Base-by-base conservation (phyloP, 2,329 filamentous ascomycete genomes). In the Calonectria leucothoes region DNA sequence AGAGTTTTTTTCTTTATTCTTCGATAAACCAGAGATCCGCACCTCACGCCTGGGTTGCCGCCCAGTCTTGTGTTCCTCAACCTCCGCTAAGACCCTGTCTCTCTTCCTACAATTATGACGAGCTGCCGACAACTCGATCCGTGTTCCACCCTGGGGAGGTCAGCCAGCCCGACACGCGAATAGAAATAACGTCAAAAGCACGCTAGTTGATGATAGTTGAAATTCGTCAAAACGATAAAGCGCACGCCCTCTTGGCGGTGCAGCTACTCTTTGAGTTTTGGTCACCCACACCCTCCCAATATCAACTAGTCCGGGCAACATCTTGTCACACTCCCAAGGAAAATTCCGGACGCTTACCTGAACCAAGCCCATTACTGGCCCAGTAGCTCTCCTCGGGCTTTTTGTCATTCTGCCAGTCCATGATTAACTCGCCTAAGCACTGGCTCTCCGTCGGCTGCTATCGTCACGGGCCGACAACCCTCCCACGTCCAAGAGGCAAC, bases 151-250 rank as follows among this genome's bases (percentile, higher is more conserved):
- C 66, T 63, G 37, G 51, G 25, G 61, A 29, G 51, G 52, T 20
- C 59, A 66, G 57, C 23, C 15, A 52, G 55, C 33, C 55, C 31
- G 55, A 51, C 57, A 65, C 51, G 61, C 39, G 14, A 65, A 55
- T 23, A 66, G 39, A 42, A 59, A 45, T 31, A 39, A 33, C 45
- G 20, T 49, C 25, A 57, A 27, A 63, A 23, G n/a, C 27, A 31
- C 71, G 67, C 71, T 70, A 73, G 39, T 20, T 23, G 20, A 14
- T 17, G 35, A 42, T 61, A 74, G 69, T 49, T 42, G 45, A 45
- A 48, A 45, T 74, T 48, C 29, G 66, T 69, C 48, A 55, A 69
- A 69, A 69, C 65, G 69, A 72, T 66, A 61, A 67, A 74, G 63
- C 59, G 49, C 64, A 51, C 68, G 51, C 63, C 48, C 45, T 51